phyloP scores from a whole-genome alignment of 2,329 filamentous ascomycete genomes.

The Penicillium sp. region DNA sequence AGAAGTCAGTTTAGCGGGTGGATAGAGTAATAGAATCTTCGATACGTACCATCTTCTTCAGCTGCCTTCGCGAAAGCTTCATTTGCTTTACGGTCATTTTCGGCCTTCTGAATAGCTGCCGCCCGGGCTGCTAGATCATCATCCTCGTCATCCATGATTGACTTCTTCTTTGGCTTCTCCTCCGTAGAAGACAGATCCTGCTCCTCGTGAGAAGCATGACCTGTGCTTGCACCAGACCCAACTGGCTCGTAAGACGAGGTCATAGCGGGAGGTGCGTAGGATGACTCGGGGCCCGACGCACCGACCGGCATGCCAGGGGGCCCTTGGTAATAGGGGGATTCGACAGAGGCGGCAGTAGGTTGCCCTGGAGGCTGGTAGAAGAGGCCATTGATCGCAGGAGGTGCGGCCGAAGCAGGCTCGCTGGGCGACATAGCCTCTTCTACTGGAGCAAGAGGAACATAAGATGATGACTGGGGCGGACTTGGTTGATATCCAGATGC shows the following conservation, averaged over 20 bases:
- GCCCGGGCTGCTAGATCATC: conserved; percentile 58
- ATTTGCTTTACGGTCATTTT: conserved; percentile 68
- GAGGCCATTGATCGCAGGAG: conserved; percentile 26
- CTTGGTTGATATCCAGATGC: conserved; percentile 35
- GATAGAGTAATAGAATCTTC: background rate
- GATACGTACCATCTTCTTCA: conserved; percentile 57
- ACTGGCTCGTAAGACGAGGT: conserved; percentile 25
- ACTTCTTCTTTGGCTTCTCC: conserved; percentile 67
- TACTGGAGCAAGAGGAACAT: conserved; percentile 41
- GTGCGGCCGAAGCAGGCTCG: conserved; percentile 19
- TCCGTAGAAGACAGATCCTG: conserved; percentile 47
- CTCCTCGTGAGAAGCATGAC: conserved; percentile 46
- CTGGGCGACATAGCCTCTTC: conserved; percentile 35
- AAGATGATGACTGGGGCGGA: conserved; percentile 37
- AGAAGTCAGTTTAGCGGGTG: conserved; percentile 45
- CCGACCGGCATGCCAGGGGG: conserved; percentile 20
- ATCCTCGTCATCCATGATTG: conserved; percentile 76
- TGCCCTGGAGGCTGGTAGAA: conserved; percentile 24
- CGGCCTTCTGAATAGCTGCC: conserved; percentile 54
- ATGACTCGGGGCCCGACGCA: conserved; percentile 22
- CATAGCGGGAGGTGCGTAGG: conserved; percentile 31
- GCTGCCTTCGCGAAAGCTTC: conserved; percentile 83
- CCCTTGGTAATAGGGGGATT: conserved; percentile 29
- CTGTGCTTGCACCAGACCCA: conserved; percentile 22
- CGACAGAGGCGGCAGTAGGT: conserved; percentile 2